These are phyloP conservation scores for Paramecium sonneborni DNA, from an alignment of 73 alveolate species.

Conservation along the genomic window DNA sequence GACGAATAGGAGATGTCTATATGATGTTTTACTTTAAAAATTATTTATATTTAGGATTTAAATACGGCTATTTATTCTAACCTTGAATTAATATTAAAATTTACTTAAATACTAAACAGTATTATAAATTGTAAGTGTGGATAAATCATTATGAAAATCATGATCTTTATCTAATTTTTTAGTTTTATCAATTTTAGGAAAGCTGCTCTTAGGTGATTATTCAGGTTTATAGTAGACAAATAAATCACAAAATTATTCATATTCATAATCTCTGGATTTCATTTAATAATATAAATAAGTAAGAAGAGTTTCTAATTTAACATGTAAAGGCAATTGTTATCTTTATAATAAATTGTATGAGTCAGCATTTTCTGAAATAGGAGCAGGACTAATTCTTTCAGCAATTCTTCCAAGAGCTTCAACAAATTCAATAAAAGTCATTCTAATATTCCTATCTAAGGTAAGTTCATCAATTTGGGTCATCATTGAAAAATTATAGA, in stretches of 20 bases:
- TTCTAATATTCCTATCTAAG: slow-evolving; percentile 75
- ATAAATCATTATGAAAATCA: neutral
- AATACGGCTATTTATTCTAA: slow-evolving; percentile 3
- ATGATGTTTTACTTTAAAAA: neutral
- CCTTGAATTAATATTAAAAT: neutral
- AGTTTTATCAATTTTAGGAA: slow-evolving; percentile 17
- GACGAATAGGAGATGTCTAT: neutral
- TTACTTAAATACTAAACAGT: slow-evolving; percentile 21
- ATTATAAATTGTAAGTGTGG: neutral
- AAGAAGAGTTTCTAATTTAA: slow-evolving; percentile 46
- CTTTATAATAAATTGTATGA: neutral
- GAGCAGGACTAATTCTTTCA: slow-evolving; percentile 59
- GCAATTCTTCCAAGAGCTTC: slow-evolving; percentile 84
- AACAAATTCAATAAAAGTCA: slow-evolving; percentile 75
- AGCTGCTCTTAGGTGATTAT: neutral
- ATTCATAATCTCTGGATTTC: neutral
- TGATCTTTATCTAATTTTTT: slow-evolving; percentile 5
- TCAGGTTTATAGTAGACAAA: slow-evolving; percentile 14
- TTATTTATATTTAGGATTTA: slow-evolving; percentile 17
- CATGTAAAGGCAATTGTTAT: slow-evolving; percentile 22
- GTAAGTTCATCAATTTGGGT: slow-evolving; percentile 83
- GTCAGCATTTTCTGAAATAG: slow-evolving; percentile 7
- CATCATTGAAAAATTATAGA: slow-evolving; percentile 82
- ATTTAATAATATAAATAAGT: slow-evolving; percentile 2
- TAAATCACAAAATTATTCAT: slow-evolving; percentile 11